These are phyloP conservation scores for Diospyros kaki DNA, from an alignment of 148 eudicot species.

Conservation along the genomic window DNA sequence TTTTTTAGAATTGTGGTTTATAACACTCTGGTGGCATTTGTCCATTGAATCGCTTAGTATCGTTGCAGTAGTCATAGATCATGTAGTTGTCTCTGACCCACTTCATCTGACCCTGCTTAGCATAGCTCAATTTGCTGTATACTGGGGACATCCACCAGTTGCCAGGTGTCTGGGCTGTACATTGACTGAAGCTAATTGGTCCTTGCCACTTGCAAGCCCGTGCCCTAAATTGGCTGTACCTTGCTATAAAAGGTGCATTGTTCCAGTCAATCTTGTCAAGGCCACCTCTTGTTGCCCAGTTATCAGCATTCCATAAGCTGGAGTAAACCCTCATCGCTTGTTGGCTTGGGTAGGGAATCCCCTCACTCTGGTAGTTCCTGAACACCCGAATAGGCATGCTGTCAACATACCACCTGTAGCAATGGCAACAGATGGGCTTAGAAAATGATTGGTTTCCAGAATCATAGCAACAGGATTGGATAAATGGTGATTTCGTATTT, in stretches of 20 bases:
- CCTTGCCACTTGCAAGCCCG: constrained; percentile 53
- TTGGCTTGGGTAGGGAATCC: constrained; percentile 46
- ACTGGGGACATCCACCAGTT: constrained; percentile 41
- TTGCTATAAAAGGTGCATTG: constrained; percentile 44
- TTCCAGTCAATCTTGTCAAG: constrained; percentile 54
- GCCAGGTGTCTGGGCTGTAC: constrained; percentile 25
- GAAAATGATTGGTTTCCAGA: neutral
- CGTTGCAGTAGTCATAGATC: constrained; percentile 66
- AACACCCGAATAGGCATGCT: constrained; percentile 54
- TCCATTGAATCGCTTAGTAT: constrained; percentile 35
- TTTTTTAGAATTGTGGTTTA: constrained; percentile 34
- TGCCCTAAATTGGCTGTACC: constrained; percentile 29
- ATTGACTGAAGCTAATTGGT: constrained; percentile 29
- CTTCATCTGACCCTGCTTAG: constrained; percentile 36
- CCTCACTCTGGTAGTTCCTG: constrained; percentile 47
- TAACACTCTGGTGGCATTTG: constrained; percentile 49
- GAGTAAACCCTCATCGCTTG: constrained; percentile 49
- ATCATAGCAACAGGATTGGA: neutral
- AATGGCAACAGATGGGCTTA: neutral
- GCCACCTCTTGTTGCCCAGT: constrained; percentile 76
- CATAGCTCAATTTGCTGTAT: constrained; percentile 21
- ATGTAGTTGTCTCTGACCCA: constrained; percentile 40
- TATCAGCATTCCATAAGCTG: constrained; percentile 70
- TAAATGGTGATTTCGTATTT: too few relatives aligned
- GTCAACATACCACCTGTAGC: constrained; percentile 63